Evolutionary conservation across 1,284 basidiomycete genomes (phyloP).

Genomic region (Trametes hirsuta): DNA sequence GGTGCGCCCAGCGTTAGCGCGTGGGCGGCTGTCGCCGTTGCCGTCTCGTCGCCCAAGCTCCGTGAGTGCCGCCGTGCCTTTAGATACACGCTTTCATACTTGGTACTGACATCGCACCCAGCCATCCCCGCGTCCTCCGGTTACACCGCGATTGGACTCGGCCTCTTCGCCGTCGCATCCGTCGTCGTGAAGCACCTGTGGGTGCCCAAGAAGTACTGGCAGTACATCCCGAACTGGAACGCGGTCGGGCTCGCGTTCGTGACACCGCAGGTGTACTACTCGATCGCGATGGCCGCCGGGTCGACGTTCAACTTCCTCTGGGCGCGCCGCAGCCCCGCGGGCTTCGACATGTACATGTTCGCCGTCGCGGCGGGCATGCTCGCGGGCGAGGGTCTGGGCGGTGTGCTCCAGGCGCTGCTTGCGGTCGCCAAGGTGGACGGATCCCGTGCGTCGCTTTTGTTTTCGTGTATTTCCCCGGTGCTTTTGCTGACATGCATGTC

Average conservation of each 20-base stretch:
- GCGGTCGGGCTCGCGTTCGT: constrained; percentile 50
- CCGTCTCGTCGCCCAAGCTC: constrained; percentile 51
- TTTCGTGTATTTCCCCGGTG: background rate
- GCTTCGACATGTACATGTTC: constrained; percentile 65
- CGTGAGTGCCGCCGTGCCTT: constrained; percentile 37
- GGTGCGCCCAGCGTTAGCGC: constrained; percentile 62
- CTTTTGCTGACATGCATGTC: background rate
- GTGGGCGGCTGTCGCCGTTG: constrained; percentile 66
- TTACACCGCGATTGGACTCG: constrained; percentile 65
- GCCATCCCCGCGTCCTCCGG: constrained; percentile 62
- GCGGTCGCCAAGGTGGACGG: constrained; percentile 55
- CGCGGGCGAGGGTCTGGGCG: constrained; percentile 72
- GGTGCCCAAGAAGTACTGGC: constrained; percentile 58
- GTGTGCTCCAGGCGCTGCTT: constrained; percentile 64
- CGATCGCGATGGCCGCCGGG: constrained; percentile 55
- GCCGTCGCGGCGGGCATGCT: constrained; percentile 62
- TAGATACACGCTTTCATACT: too few relatives aligned
- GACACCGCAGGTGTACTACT: constrained; percentile 31
- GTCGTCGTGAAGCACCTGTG: constrained; percentile 54
- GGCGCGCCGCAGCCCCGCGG: constrained; percentile 46
- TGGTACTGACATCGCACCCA: constrained; percentile 15
- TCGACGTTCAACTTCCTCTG: constrained; percentile 52
- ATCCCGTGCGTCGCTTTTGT: constrained; percentile 37
- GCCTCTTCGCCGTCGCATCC: constrained; percentile 48
- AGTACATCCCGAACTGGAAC: constrained; percentile 68